Base-by-base conservation (phyloP, 2,329 filamentous ascomycete genomes). In the Apiospora rasikravindrae region DNA sequence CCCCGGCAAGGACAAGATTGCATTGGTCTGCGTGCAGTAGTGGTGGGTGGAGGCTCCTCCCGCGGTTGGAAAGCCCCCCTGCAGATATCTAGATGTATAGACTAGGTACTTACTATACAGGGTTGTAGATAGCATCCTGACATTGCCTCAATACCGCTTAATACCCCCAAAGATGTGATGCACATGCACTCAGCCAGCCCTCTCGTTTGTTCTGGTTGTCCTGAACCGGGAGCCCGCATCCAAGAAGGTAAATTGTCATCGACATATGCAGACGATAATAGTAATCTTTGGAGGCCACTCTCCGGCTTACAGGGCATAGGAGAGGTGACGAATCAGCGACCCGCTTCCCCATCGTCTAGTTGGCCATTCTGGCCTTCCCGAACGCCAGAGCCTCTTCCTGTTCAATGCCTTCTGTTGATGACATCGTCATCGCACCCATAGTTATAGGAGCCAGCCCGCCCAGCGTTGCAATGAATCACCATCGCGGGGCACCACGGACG, bases 281-380 rank as follows among this genome's bases (percentile, higher is more conserved):
- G 33, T 37, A 40, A n/a, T 64, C 33, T 40, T 37, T n/a, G 53
- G 53, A 24, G 53, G 29, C 53, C 29, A 37, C 19, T n/a, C 29
- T 33, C 53, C 53, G 29, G 29, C 53, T 16, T 22, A 14, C 53
- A 61, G 33, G n/a, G 33, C 57, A n/a, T 64, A 64, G 57, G 33
- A 64, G 44, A 37, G 57, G 33, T 64, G 57, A 64, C 57, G 57
- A 64, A 64, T 64, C 57, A 64, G 33, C 57, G 57, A 64, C 57
- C 57, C 57, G 57, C 57, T 64, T 64, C 57, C 33, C 57, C 57
- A 64, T 64, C 57, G 57, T 40, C 57, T 8, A 64, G 24, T 42
- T 45, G 67, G 66, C 37, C n/a, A 13, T 33, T 19, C 68, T 70
- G 26, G 51, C 26, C 68, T 57, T 51, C 40, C 47, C 49, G 47